Evolutionary conservation across 202 grass and related monocot species (phyloP).

Genomic region (Zizania palustris): DNA sequence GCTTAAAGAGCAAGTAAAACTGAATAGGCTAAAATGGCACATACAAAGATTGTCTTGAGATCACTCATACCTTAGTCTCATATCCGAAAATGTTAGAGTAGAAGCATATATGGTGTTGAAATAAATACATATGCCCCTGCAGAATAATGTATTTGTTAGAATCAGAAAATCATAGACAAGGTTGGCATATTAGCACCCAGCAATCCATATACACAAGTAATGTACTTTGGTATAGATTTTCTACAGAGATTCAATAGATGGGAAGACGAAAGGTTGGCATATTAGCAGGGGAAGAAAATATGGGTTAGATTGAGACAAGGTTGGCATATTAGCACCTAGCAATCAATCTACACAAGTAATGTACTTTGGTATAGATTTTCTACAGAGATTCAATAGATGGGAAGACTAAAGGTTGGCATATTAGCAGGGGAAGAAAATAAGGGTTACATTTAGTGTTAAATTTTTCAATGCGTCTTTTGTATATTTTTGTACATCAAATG

Average conservation of each 20-base stretch:
- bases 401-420: slow-evolving; percentile 11
- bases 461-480: not conserved
- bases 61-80: slow-evolving; percentile 82
- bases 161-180: slow-evolving; percentile 32
- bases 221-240: not conserved
- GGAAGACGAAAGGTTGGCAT: slow-evolving; percentile 8
- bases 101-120: slow-evolving; percentile 92
- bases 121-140: slow-evolving; percentile 99
- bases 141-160: slow-evolving; percentile 41
- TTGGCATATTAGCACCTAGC: too few species aligned
- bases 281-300: slow-evolving; percentile 10
- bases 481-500: slow-evolving; percentile 7
- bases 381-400: slow-evolving; percentile 26
- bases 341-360: slow-evolving; percentile 3
- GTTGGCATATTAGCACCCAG: too few species aligned
- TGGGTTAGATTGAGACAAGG: slow-evolving; percentile 15
- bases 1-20: not conserved
- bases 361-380: not conserved
- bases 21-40: slow-evolving; percentile 14
- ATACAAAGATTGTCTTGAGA: slow-evolving; percentile 29
- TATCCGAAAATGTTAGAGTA: slow-evolving; percentile 99
- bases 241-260: slow-evolving; percentile 25
- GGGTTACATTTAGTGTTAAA: not conserved
- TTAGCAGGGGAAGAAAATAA: slow-evolving; percentile 14
- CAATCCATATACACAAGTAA: not conserved